A percentile compares a stretch with the other conserved stretches of the same genome.
These are phyloP conservation scores for Blastocystis sp. DNA, from an alignment of 352 stramenopile species.

Conservation along the genomic window DNA sequence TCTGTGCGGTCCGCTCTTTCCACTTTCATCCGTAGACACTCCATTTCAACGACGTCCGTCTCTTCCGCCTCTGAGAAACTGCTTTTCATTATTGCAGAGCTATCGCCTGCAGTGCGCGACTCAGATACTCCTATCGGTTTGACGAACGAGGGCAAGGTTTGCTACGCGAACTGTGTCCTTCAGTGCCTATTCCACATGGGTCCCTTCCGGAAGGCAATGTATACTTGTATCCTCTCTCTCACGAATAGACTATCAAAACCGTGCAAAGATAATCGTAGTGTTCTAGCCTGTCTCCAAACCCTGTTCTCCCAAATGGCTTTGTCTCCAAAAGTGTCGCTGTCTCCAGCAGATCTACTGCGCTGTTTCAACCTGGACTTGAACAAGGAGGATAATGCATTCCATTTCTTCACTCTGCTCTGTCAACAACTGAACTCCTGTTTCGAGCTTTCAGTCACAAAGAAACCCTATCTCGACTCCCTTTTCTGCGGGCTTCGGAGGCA, in stretches of 20 bases:
- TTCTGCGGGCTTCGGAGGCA: not conserved
- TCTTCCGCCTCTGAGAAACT: not conserved
- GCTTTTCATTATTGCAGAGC: not conserved
- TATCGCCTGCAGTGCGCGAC: not conserved
- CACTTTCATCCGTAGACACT: not conserved
- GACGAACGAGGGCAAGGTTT: not conserved
- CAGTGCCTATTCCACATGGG: constrained; percentile 15
- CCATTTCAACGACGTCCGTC: not conserved
- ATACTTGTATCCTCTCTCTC: too few species aligned
- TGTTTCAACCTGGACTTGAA: not conserved
- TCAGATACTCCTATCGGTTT: not conserved
- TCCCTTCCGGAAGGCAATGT: not conserved
- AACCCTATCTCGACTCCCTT: not conserved
- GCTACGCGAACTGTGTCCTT: constrained; percentile 25
- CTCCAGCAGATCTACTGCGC: not conserved
- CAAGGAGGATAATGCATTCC: constrained; percentile 1
- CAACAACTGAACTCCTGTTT: not conserved
- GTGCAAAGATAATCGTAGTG: not conserved
- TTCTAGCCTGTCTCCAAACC: not conserved
- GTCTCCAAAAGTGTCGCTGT: not conserved
- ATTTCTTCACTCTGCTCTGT: not conserved
- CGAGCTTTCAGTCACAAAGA: not conserved
- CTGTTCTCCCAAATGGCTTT: not conserved
- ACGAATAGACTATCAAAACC: not conserved
- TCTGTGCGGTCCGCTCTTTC: not conserved